A percentile compares a stretch with the other conserved stretches of the same genome.
These are phyloP conservation scores for Sistotremastrum niveocremeum DNA, from an alignment of 768 basidiomycete genomes.

Conservation along the genomic window DNA sequence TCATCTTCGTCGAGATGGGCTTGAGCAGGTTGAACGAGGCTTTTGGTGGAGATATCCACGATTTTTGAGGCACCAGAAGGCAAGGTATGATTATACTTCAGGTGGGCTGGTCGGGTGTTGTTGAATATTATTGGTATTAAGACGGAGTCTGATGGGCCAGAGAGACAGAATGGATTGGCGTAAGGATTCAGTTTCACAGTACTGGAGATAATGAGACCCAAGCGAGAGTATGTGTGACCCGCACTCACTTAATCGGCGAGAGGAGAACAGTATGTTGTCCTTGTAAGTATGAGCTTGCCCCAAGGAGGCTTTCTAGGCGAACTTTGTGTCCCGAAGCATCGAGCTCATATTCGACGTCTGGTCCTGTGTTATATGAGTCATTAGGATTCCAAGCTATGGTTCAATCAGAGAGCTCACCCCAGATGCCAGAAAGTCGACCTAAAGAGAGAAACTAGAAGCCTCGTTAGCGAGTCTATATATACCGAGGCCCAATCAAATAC, in stretches of 20 bases:
- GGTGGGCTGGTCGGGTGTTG: conserved; percentile 62
- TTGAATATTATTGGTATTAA: conserved; percentile 81
- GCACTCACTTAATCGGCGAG: conserved; percentile 57
- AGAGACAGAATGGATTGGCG: conserved; percentile 58
- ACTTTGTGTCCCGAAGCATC: conserved; percentile 9
- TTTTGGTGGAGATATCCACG: no score
- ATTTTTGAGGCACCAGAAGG: no score
- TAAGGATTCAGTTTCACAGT: conserved; percentile 83
- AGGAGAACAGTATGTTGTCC: conserved; percentile 88
- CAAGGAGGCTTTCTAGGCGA: conserved; percentile 16
- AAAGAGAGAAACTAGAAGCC: conserved; percentile 18
- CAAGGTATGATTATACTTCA: conserved; percentile 35
- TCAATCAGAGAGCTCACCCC: not conserved
- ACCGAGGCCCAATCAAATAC: no score
- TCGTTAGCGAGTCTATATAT: conserved; percentile 1
- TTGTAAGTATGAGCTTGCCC: conserved; percentile 17
- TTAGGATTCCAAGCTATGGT: not conserved
- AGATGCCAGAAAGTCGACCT: not conserved
- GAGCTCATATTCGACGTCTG: not conserved
- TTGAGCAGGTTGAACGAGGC: no score
- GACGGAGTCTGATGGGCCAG: conserved; percentile 36
- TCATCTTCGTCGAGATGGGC: conserved; percentile 25
- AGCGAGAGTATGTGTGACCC: not conserved
- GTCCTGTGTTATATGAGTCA: not conserved
- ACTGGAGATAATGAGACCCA: conserved; percentile 18